Conservation (phyloP, 305 asterid genomes). For the Fraxinus angustifolia region DNA sequence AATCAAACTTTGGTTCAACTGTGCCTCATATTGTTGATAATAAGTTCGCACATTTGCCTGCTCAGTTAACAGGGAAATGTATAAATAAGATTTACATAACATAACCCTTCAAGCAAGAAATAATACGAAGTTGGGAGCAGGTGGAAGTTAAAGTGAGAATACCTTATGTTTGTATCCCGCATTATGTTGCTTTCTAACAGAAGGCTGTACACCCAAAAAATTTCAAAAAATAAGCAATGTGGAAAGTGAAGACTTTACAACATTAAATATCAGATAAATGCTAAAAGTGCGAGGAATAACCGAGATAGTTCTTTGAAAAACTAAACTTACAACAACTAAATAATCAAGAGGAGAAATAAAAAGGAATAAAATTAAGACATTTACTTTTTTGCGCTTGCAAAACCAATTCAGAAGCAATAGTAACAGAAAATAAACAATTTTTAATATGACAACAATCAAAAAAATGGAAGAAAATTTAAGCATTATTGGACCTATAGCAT, state of each 20-base stretch:
- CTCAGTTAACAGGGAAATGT: conserved; percentile 18
- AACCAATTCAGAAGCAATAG: conserved; percentile 1
- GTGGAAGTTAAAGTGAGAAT: conserved; percentile 1
- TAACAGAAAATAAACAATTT: not conserved
- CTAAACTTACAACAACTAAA: not conserved
- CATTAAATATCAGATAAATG: not conserved
- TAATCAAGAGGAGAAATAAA: not conserved
- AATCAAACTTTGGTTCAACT: conserved; percentile 81
- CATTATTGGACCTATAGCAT: conserved; percentile 11
- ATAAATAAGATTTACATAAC: not conserved
- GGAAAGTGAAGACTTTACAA: not conserved
- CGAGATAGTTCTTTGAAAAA: not conserved
- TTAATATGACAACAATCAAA: not conserved
- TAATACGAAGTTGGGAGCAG: not conserved
- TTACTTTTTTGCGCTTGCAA: not conserved
- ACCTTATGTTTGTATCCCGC: conserved; percentile 99
- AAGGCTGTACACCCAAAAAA: conserved; percentile 59
- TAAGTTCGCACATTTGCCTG: conserved; percentile 90
- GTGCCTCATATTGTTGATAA: conserved; percentile 96
- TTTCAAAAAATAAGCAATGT: not conserved
- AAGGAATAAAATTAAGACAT: not conserved
- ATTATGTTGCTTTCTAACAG: conserved; percentile 92
- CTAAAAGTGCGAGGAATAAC: not conserved
- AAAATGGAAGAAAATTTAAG: not conserved
- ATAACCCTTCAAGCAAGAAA: not conserved